These are phyloP conservation scores for Scedosporium boydii DNA, from an alignment of 2,329 filamentous ascomycete species.

Conservation along the genomic window DNA sequence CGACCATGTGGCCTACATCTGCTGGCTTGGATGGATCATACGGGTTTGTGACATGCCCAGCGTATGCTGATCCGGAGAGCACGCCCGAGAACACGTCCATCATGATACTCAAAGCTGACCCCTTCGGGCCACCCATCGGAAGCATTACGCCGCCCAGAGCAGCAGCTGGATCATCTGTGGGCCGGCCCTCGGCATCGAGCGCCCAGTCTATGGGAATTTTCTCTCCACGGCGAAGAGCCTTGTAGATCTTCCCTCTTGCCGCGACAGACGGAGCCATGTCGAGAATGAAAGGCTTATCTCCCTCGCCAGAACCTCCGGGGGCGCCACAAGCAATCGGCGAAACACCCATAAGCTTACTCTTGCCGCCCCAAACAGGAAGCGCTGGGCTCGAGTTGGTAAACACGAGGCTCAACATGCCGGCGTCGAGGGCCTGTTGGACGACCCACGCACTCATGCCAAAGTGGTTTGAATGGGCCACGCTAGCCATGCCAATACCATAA, in stretches of 20 bases:
- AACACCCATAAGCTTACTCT: conserved; percentile 60
- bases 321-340: conserved; percentile 69
- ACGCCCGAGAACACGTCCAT: conserved; percentile 85
- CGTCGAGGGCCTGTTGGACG: conserved; percentile 67
- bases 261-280: conserved; percentile 65
- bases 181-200: conserved; percentile 57
- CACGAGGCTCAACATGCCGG: conserved; percentile 58
- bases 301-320: conserved; percentile 39
- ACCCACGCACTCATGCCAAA: conserved; percentile 79
- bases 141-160: conserved; percentile 74
- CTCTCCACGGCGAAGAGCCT: conserved; percentile 56
- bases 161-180: conserved; percentile 60
- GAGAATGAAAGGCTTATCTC: conserved; percentile 51
- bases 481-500: conserved; percentile 67
- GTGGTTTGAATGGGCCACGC: conserved; percentile 68
- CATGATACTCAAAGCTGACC: conserved; percentile 68
- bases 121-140: conserved; percentile 79
- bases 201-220: conserved; percentile 69
- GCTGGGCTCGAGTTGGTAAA: conserved; percentile 67
- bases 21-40: conserved; percentile 62
- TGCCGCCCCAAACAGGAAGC: conserved; percentile 61
- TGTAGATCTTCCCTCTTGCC: conserved; percentile 64
- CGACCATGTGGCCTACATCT: conserved; percentile 65
- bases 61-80: conserved; percentile 68
- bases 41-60: conserved; percentile 64